Base-by-base conservation (phyloP, 1,139 yeast genomes). In the Sugiyamaella castrensis region DNA sequence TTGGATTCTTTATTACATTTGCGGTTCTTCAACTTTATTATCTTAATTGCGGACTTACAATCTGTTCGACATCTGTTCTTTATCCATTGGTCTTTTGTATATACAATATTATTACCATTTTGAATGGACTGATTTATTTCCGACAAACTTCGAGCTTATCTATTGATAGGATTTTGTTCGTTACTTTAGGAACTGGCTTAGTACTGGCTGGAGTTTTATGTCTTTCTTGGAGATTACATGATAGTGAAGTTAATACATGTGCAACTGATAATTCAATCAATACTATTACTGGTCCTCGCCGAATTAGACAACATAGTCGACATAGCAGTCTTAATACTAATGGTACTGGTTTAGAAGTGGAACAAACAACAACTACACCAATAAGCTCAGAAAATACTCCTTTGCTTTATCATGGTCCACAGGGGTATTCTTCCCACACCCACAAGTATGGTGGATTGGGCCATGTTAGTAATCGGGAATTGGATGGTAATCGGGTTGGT, bases 31-130 rank as follows among this genome's bases (percentile, higher is more conserved):
- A 89, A 64, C 72, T 89, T 44, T 81, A 79, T 49, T 81, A 87
- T 34, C 76, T 88, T 54, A 87, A 88, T 66, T 73, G 80, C 57
- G 96, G 95, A 0, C 73, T 89, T 50, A 76, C 82, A 40, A 76
- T 79, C 56, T 77, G 85, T 40, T 81, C 91, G 47, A 87, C 96
- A 0, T 81, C 92, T 8, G 77, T 87, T 11, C 72, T 89, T 36
- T 89, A 88, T 62, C 96, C 96, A 0, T 71, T 89, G 54, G 87
- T 91, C 46, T 89, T 89, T 65, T 84, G 94, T 67, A 81, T 87
- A 38, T 89, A 84, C 72, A 89, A 87, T 67, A 70, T 87, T 49
- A 73, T 80, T 54, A 84, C 87, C 57, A 82, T 88, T 58, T 66
- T 83, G 50, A 89, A 88, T 63, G 92, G 89, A 37, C 67, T 87